Base-by-base conservation (phyloP, 2,329 filamentous ascomycete genomes). In the Talaromyces sp. region DNA sequence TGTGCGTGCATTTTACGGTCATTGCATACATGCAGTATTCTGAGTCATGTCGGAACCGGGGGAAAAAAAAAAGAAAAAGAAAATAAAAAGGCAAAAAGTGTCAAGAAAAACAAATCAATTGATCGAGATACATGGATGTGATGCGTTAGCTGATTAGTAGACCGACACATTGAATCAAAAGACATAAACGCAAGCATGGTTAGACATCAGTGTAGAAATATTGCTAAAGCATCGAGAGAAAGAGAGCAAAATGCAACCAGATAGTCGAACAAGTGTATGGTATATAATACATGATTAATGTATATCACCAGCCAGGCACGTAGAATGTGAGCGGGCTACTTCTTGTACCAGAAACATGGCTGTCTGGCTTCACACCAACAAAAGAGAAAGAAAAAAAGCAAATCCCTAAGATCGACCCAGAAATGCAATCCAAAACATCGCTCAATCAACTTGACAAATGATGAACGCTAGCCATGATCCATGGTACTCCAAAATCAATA, bases 41-140 rank as follows among this genome's bases (percentile, higher is more conserved):
- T 54, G 50, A 61, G 37, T 54, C 59, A 55, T 37, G 25, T 39
- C 48, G 44, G 16, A 28, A 11, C 44, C 52, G 35, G n/a, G 25
- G 31, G 50, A 59, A n/a, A n/a, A n/a, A n/a, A n/a, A n/a, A n/a
- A n/a, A n/a, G n/a, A n/a, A n/a, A n/a, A n/a, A n/a, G n/a, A n/a
- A n/a, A n/a, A n/a, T n/a, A n/a, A n/a, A n/a, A 50, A 54, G 54
- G 37, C 18, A 58, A 35, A 62, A 52, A 12, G n/a, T 18, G 50
- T 25, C 48, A 23, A 33, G 21, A 54, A 54, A n/a, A 35, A 8
- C 7, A 54, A 35, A 23, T 7, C 16, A 23, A 37, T 37, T 23
- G 31, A 54, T 21, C n/a, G 28, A 35, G 11, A 54, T 35, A 21
- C 28, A 54, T 31, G 48, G 31, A 16, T 7, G 16, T 21, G 28